These are phyloP conservation scores for Hapsidospora chrysogenum DNA, from an alignment of 495 filamentous ascomycete species.

Conservation along the genomic window DNA sequence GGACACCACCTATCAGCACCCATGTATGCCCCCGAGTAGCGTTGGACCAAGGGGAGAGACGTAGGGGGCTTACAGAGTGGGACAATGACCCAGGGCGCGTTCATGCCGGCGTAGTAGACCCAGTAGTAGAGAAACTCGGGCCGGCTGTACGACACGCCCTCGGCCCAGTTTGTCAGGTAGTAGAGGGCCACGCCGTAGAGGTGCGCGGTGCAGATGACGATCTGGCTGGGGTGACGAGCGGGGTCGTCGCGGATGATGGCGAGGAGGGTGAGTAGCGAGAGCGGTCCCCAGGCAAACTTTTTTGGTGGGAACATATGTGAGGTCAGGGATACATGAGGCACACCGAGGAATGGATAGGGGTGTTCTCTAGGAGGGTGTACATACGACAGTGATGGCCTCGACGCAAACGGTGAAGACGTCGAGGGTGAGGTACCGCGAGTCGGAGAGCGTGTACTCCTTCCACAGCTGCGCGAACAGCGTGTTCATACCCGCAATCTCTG, in stretches of 20 bases:
- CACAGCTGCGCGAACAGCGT: slow-evolving; percentile 59
- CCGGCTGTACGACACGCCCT: slow-evolving; percentile 47
- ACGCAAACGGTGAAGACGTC: slow-evolving; percentile 72
- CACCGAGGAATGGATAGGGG: no score
- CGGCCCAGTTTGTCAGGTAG: slow-evolving; percentile 63
- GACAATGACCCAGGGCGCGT: slow-evolving; percentile 72
- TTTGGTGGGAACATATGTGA: not conserved
- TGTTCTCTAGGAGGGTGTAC: slow-evolving; percentile 6
- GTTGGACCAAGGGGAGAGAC: no score
- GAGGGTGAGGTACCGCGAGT: slow-evolving; percentile 65
- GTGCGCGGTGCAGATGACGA: slow-evolving; percentile 60
- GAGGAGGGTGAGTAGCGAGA: slow-evolving; percentile 52
- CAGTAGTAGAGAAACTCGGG: slow-evolving; percentile 76
- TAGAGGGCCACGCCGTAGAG: slow-evolving; percentile 78
- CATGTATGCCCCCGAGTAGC: no score
- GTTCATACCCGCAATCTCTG: slow-evolving; percentile 19
- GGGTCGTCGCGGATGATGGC: slow-evolving; percentile 41
- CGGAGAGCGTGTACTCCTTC: slow-evolving; percentile 78
- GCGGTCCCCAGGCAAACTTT: slow-evolving; percentile 52
- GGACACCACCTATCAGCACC: no score
- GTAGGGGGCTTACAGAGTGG: slow-evolving; percentile 36
- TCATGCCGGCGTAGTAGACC: slow-evolving; percentile 77
- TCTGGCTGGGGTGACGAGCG: slow-evolving; percentile 53
- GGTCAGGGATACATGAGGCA: not conserved
- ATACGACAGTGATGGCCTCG: slow-evolving; percentile 66